These are phyloP conservation scores for Paramecium sexaurelia DNA, from an alignment of 73 alveolate species.

Conservation along the genomic window DNA sequence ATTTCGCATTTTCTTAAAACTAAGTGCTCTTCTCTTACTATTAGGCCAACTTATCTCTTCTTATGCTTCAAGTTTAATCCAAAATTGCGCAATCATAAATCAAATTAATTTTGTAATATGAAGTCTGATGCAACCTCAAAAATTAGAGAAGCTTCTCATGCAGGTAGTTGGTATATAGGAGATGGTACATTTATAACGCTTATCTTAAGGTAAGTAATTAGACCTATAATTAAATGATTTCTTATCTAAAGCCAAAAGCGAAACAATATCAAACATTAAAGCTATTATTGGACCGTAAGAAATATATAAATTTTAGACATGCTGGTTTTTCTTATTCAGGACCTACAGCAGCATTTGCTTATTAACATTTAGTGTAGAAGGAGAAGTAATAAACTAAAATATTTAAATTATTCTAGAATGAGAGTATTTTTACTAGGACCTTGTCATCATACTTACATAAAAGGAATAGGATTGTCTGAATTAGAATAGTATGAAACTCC, in stretches of 20 bases:
- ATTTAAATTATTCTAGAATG: conserved; percentile 39
- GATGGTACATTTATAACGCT: conserved; percentile 18
- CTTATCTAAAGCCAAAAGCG: conserved; percentile 60
- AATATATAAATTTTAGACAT: conserved; percentile 66
- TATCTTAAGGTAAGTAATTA: conserved; percentile 66
- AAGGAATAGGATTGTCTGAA: conserved; percentile 89
- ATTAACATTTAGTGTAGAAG: conserved; percentile 78
- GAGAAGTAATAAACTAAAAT: conserved; percentile 16
- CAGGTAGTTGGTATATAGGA: conserved; percentile 95
- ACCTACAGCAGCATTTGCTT: conserved; percentile 95
- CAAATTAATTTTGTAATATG: background rate
- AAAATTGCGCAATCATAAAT: background rate
- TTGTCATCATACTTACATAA: conserved; percentile 94
- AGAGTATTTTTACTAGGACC: conserved; percentile 97
- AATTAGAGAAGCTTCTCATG: conserved; percentile 86
- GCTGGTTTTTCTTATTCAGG: conserved; percentile 97
- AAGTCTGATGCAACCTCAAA: background rate
- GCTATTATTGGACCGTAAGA: conserved; percentile 92
- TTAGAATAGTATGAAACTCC: conserved; percentile 87
- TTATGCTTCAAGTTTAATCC: background rate
- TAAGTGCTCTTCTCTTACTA: background rate
- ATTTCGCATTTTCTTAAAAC: conserved; percentile 15
- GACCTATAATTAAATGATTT: conserved; percentile 75
- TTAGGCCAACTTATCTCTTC: background rate
- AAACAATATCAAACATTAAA: conserved; percentile 63